phyloP scores from a whole-genome alignment of 352 stramenopile genomes.

The Pythium aristosporum region DNA sequence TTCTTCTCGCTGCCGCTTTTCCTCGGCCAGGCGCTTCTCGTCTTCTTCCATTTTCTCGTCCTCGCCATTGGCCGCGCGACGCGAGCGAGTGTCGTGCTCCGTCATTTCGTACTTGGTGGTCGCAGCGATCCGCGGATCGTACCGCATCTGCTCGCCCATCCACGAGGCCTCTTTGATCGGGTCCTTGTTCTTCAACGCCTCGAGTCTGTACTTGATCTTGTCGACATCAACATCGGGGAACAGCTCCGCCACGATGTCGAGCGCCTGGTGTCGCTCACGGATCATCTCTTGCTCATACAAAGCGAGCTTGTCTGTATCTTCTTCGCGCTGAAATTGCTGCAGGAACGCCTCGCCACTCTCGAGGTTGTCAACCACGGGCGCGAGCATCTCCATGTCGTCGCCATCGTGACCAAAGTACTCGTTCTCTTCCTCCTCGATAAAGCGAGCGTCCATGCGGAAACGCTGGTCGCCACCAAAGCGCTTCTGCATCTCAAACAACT shows the following conservation, averaged over 20 bases:
- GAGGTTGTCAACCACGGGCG: conserved; percentile 16
- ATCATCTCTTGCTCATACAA: conserved; percentile 42
- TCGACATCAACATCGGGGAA: conserved; percentile 73
- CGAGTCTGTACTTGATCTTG: conserved; percentile 51
- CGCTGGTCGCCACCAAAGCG: conserved; percentile 73
- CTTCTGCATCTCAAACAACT: conserved; percentile 84
- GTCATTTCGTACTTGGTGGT: conserved; percentile 55
- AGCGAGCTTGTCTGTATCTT: conserved; percentile 34
- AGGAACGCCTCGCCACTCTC: conserved; percentile 30
- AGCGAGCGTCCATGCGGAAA: conserved; percentile 75
- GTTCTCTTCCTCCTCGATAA: conserved; percentile 66
- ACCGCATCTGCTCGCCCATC: conserved; percentile 74
- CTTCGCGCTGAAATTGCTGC: conserved; percentile 52
- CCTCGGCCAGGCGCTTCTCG: conserved; percentile 15
- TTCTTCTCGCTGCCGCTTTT: conserved; percentile 33
- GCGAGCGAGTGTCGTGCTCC: conserved; percentile 24
- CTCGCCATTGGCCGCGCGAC: conserved; percentile 12
- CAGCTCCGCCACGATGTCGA: conserved; percentile 54
- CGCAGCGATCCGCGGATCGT: conserved; percentile 50
- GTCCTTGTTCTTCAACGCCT: conserved; percentile 48
- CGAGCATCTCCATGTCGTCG: conserved; percentile 23
- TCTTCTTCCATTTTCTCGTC: conserved; percentile 26
- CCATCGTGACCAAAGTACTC: conserved; percentile 39
- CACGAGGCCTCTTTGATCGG: conserved; percentile 73
- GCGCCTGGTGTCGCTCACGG: conserved; percentile 46